Base-by-base conservation (phyloP, 495 filamentous ascomycete species). In the Trichoderma gamsii region DNA sequence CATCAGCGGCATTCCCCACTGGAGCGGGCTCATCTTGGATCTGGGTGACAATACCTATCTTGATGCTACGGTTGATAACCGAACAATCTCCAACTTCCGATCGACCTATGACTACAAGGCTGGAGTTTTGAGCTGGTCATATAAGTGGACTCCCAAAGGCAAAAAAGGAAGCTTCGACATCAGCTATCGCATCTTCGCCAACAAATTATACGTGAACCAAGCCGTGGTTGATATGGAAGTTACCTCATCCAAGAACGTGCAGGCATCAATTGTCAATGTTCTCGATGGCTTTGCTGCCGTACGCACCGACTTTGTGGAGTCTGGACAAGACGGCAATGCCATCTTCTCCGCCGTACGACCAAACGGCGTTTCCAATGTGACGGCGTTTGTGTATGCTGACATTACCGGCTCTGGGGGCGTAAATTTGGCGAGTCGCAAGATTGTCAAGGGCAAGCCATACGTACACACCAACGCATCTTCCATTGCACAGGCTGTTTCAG, bases 1-100 rank as follows among this genome's bases (percentile, higher is more conserved):
- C 25, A 92, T 92, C 71, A 86, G 84, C 56, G 90, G 90, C 49
- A 81, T 93, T 41, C 90, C 90, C 1, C 76, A 78, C 67, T 68
- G 77, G 35, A 77, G 78, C 8, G 76, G 87, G 12, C 74, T 91
- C 38, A 74, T 88, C 29, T 75, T 90, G 23, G 83, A 88, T 64
- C 78, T 89, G 41, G 86, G 84, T 15, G 27, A 21, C 23, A 76
- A 80, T 27, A 75, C 79, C 16, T 78, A 80, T 4, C 86, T 89
- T 68, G 84, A 88, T 76, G 86, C 89, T 0, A 86, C 80, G 29
- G 87, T 89, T 12, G 81, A 86, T 52, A 85, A 83, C 43, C 76
- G 73, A 1, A 85, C 85, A 18, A 82, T 93, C 64, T 84, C 81
- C 16, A 73, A 83, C 59, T 93, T 88, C 78, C 71, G 71, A 81